phyloP scores from a whole-genome alignment of 352 stramenopile genomes.

The Phytophthora brassicae region DNA sequence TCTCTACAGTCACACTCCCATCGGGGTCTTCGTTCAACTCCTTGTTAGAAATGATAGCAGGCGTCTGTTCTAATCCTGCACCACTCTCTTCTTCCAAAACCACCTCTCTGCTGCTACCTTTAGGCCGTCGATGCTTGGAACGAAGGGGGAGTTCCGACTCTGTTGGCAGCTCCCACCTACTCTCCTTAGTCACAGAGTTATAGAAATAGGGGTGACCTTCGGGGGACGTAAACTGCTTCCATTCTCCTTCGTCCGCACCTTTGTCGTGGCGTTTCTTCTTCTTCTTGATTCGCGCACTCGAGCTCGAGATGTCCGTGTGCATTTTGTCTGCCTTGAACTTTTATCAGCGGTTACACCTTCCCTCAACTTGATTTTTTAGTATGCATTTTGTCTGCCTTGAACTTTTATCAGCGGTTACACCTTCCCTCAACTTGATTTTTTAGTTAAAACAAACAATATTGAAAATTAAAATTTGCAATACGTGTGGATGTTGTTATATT shows the following conservation, averaged over 20 bases:
- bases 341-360: too few relatives aligned
- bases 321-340: slow-evolving; percentile 2
- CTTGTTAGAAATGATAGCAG: slow-evolving; percentile 5
- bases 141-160: slow-evolving; percentile 9
- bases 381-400: slow-evolving; percentile 2
- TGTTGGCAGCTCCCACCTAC: slow-evolving; percentile 56
- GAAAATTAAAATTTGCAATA: too few relatives aligned
- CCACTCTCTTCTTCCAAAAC: slow-evolving; percentile 5
- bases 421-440: too few relatives aligned
- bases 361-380: too few relatives aligned
- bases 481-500: too few relatives aligned
- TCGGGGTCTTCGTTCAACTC: slow-evolving; percentile 6
- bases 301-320: background rate
- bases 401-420: too few relatives aligned
- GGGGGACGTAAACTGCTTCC: slow-evolving; percentile 58
- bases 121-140: slow-evolving; percentile 8
- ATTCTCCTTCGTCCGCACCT: slow-evolving; percentile 23
- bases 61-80: background rate
- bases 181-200: slow-evolving; percentile 63
- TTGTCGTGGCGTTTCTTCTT: slow-evolving; percentile 18
- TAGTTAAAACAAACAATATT: too few relatives aligned
- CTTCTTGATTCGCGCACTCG: slow-evolving; percentile 17
- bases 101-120: slow-evolving; percentile 14
- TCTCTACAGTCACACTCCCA: slow-evolving; percentile 5
- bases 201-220: slow-evolving; percentile 70